phyloP scores from a whole-genome alignment of 2,329 filamentous ascomycete genomes.

The Helminthosporium solani region DNA sequence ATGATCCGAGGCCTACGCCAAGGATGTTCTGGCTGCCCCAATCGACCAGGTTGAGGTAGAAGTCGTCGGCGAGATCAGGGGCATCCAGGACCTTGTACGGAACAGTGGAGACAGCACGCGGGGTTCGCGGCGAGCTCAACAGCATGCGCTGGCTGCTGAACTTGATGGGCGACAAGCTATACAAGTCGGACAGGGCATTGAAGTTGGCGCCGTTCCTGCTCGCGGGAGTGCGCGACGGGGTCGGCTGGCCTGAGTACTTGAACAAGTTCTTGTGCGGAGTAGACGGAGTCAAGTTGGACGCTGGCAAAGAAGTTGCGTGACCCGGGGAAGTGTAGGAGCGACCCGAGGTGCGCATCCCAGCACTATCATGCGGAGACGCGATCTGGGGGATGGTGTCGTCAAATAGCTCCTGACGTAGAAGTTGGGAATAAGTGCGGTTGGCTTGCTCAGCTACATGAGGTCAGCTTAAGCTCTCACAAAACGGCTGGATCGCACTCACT shows the following conservation, averaged over 20 bases:
- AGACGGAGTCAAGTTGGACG: conserved; percentile 77
- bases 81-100: conserved; percentile 98
- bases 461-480: conserved; percentile 12
- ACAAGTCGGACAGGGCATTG: conserved; percentile 87
- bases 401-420: conserved; percentile 89
- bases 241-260: conserved; percentile 82
- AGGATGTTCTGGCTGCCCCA: conserved; percentile 96
- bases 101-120: conserved; percentile 89
- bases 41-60: conserved; percentile 95
- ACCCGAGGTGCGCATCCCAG: conserved; percentile 62
- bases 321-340: conserved; percentile 80
- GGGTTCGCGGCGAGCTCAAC: conserved; percentile 83
- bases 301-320: conserved; percentile 65
- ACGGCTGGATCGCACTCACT: conserved; percentile 48
- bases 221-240: conserved; percentile 84
- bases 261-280: conserved; percentile 98
- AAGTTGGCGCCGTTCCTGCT: conserved; percentile 85
- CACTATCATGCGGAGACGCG: conserved; percentile 55
- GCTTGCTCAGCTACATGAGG: conserved; percentile 74
- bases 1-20: conserved; percentile 86
- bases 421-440: conserved; percentile 84
- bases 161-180: conserved; percentile 91
- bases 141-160: conserved; percentile 93
- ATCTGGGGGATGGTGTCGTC: conserved; percentile 84
- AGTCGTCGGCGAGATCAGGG: conserved; percentile 93